Evolutionary conservation across 2,329 filamentous ascomycete genomes (phyloP).

Genomic region (Aspergillus chevalieri): DNA sequence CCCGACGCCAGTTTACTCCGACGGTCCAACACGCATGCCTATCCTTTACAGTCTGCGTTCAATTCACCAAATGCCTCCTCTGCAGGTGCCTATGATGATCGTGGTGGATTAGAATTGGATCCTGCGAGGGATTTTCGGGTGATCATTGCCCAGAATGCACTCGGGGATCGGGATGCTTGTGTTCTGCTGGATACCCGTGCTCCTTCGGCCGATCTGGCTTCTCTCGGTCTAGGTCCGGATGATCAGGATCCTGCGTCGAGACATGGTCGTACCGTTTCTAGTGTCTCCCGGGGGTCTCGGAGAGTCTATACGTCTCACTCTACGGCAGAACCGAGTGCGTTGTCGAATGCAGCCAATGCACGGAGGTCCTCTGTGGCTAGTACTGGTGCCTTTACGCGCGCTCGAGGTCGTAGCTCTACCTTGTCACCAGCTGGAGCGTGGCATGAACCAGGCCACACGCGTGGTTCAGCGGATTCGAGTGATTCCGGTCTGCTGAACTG

Average conservation of each 20-base stretch:
- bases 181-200: conserved; percentile 41
- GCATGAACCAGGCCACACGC: conserved; percentile 31
- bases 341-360: conserved; percentile 26
- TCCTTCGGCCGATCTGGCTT: conserved; percentile 16
- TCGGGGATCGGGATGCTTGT: conserved; percentile 43
- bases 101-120: conserved; percentile 42
- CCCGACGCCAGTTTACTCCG: conserved; percentile 40
- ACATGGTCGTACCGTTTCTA: conserved; percentile 35
- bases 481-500: conserved; percentile 51
- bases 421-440: conserved; percentile 30
- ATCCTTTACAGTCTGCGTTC: conserved; percentile 35
- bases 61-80: conserved; percentile 39
- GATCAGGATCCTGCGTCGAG: conserved; percentile 22
- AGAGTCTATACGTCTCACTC: conserved; percentile 30
- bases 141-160: conserved; percentile 44
- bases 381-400: conserved; percentile 36
- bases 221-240: conserved; percentile 32
- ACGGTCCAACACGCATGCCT: conserved; percentile 36
- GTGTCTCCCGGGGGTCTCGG: conserved; percentile 30
- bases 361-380: conserved; percentile 27
- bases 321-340: conserved; percentile 28
- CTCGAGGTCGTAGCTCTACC: conserved; percentile 42
- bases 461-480: conserved; percentile 42
- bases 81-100: conserved; percentile 42
- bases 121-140: conserved; percentile 40